A percentile compares a stretch with the other conserved stretches of the same genome.
Evolutionary conservation across 306 rosid species (phyloP).

Genomic region (Vigna radiata): DNA sequence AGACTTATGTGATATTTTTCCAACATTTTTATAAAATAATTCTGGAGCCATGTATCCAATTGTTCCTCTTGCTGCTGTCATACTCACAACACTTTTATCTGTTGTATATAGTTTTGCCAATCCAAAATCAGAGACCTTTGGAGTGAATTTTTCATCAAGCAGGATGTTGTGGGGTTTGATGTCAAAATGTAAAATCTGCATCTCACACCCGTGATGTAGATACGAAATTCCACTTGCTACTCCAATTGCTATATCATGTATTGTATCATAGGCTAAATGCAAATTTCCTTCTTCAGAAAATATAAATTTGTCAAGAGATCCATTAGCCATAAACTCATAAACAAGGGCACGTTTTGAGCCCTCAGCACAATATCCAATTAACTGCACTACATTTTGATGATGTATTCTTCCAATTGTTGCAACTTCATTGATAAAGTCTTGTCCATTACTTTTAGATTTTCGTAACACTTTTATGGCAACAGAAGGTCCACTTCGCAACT

Average conservation of each 20-base stretch:
- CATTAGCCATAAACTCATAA: background rate
- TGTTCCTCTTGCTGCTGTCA: background rate
- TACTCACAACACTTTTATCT: conserved; percentile 28
- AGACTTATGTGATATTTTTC: background rate
- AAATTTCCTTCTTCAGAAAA: background rate
- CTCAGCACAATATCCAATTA: background rate
- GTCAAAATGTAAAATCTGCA: background rate
- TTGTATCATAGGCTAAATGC: background rate
- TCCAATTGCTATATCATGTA: background rate
- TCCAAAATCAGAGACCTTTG: conserved; percentile 47
- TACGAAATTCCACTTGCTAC: background rate
- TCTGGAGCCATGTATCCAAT: background rate
- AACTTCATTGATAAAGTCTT: background rate
- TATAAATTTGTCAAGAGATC: background rate
- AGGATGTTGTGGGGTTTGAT: background rate
- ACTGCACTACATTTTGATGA: background rate
- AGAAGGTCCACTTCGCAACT: background rate
- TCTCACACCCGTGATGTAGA: background rate
- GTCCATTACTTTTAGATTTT: background rate
- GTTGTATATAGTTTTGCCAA: conserved; percentile 30
- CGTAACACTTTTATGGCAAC: background rate
- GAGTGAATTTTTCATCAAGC: conserved; percentile 2
- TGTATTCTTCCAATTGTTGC: background rate
- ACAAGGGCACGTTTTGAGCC: background rate
- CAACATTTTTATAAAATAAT: background rate